Evolutionary conservation across 108 stramenopile species (phyloP).

Genomic region (Cylindrotheca closterium): DNA sequence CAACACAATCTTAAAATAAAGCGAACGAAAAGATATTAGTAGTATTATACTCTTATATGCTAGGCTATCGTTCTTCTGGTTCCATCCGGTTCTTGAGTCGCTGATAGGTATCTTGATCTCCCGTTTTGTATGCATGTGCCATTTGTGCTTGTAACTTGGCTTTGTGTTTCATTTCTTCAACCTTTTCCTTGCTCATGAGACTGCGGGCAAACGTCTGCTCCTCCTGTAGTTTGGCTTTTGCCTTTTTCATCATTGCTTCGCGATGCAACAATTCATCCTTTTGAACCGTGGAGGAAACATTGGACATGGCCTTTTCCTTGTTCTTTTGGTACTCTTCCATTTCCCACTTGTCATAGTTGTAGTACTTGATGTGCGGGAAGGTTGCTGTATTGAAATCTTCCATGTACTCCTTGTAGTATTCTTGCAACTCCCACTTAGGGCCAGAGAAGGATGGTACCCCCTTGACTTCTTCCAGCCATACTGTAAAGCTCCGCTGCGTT

Average conservation of each 20-base stretch:
- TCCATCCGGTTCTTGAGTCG: slow-evolving; percentile 73
- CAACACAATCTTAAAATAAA: too few species aligned
- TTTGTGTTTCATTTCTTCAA: slow-evolving; percentile 82
- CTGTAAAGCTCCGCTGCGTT: slow-evolving; percentile 80
- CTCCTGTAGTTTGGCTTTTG: slow-evolving; percentile 47
- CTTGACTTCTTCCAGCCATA: slow-evolving; percentile 92
- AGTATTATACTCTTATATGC: too few species aligned
- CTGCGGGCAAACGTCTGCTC: slow-evolving; percentile 42
- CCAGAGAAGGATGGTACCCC: slow-evolving; percentile 61
- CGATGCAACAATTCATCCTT: slow-evolving; percentile 40
- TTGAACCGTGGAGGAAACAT: slow-evolving; percentile 3
- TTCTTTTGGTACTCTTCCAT: slow-evolving; percentile 87
- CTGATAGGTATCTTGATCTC: slow-evolving; percentile 66
- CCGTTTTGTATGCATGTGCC: slow-evolving; percentile 80
- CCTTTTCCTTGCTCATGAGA: slow-evolving; percentile 63
- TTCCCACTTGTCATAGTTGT: slow-evolving; percentile 96
- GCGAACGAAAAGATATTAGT: too few species aligned
- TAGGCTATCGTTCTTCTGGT: slow-evolving; percentile 43
- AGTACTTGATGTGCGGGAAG: slow-evolving; percentile 90
- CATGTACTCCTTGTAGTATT: slow-evolving; percentile 87
- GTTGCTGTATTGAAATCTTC: slow-evolving; percentile 98
- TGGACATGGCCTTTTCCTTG: slow-evolving; percentile 31
- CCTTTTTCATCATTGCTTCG: slow-evolving; percentile 40
- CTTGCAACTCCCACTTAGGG: slow-evolving; percentile 84
- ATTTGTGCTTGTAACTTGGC: slow-evolving; percentile 69